These are phyloP conservation scores for Mimosa pudica DNA, from an alignment of 306 rosid species.

Conservation along the genomic window DNA sequence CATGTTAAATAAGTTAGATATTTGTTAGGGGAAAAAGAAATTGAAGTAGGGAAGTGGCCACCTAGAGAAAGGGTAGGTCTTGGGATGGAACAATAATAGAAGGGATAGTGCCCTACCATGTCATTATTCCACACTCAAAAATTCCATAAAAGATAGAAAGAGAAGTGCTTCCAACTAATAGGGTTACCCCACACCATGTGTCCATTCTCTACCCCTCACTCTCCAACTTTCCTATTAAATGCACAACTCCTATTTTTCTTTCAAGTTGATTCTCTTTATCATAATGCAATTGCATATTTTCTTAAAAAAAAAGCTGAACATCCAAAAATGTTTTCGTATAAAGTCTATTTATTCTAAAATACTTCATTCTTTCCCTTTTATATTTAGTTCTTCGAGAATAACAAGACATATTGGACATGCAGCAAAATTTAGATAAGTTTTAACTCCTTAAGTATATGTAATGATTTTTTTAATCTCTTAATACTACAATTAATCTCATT, in stretches of 20 bases:
- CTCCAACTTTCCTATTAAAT: slow-evolving; percentile 30
- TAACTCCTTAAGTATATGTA: too few species aligned
- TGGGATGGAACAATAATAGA: background rate
- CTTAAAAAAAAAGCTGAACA: background rate
- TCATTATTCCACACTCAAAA: slow-evolving; percentile 61
- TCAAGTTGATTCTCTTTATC: background rate
- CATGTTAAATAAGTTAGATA: background rate
- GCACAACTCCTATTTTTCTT: slow-evolving; percentile 12
- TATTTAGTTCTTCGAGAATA: too few species aligned
- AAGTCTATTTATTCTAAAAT: too few species aligned
- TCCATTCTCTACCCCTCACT: slow-evolving; percentile 22
- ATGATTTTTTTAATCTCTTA: too few species aligned
- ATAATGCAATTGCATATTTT: background rate
- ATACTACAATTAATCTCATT: too few species aligned
- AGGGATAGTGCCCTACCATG: slow-evolving; percentile 56
- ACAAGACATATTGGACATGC: too few species aligned
- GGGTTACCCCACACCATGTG: slow-evolving; percentile 55
- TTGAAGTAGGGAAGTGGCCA: background rate
- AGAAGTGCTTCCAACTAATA: slow-evolving; percentile 37
- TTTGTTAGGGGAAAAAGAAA: background rate
- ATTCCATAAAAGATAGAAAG: background rate
- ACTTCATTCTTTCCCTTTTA: too few species aligned
- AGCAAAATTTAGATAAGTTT: too few species aligned
- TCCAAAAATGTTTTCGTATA: background rate
- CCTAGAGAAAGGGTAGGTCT: slow-evolving; percentile 2